A percentile compares a stretch with the other conserved stretches of the same genome.
Evolutionary conservation across 2,329 filamentous ascomycete species (phyloP).

Genomic region (Alternaria incomplexa): DNA sequence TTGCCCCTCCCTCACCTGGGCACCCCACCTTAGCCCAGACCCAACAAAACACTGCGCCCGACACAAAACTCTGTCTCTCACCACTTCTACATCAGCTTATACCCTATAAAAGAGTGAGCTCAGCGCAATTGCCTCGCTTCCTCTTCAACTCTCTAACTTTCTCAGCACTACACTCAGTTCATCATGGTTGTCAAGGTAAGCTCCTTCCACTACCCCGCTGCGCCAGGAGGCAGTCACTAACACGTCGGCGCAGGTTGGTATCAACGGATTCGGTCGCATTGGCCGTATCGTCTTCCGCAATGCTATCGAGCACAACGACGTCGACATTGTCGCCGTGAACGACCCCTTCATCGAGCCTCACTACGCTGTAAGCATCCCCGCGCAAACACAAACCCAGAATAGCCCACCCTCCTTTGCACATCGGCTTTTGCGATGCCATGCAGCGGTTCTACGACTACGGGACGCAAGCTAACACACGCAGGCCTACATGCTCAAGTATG

Average conservation of each 20-base stretch:
- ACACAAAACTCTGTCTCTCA: constrained; percentile 28
- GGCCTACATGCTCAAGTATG: constrained; percentile 99
- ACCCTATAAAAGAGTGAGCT: constrained; percentile 31
- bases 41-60: constrained; percentile 35
- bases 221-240: constrained; percentile 28
- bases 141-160: constrained; percentile 19
- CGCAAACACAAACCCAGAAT: not conserved
- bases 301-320: constrained; percentile 85
- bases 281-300: constrained; percentile 99
- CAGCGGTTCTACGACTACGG: not conserved
- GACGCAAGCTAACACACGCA: constrained; percentile 52
- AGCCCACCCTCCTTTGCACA: not conserved
- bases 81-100: constrained; percentile 22
- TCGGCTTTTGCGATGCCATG: not conserved
- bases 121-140: constrained; percentile 9
- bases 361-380: constrained; percentile 81
- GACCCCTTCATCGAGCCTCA: constrained; percentile 98
- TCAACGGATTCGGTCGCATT: constrained; percentile 99
- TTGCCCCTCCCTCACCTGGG: constrained; percentile 32
- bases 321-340: constrained; percentile 96
- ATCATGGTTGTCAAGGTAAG: constrained; percentile 58
- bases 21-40: constrained; percentile 34
- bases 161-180: constrained; percentile 31
- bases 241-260: constrained; percentile 71
- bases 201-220: constrained; percentile 24